Percentiles rank a stretch among this genome's conserved stretches.
Evolutionary conservation across 2,329 filamentous ascomycete genomes (phyloP).

Genomic region (Diaporthe sp.): DNA sequence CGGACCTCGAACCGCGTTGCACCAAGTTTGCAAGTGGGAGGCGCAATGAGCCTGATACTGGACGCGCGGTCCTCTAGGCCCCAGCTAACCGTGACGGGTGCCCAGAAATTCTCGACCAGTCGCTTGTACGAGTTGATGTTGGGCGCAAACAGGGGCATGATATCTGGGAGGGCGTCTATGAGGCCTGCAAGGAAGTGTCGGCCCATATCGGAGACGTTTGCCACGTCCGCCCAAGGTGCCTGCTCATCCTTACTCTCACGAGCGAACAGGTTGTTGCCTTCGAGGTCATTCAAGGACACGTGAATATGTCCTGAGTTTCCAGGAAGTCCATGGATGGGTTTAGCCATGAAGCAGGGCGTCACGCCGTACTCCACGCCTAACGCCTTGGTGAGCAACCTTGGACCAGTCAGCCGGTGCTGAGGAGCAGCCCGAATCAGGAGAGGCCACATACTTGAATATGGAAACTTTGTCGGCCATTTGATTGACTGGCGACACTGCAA

Average conservation of each 20-base stretch:
- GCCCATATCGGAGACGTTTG: background rate
- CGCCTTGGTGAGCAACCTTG: background rate
- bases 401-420: background rate
- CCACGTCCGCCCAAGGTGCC: background rate
- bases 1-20: background rate
- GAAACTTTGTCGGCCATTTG: background rate
- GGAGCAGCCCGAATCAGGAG: background rate
- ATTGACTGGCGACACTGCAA: background rate
- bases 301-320: background rate
- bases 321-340: background rate
- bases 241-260: background rate
- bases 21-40: background rate
- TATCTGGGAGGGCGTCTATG: background rate
- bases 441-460: background rate
- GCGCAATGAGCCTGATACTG: background rate
- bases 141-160: background rate
- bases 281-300: background rate
- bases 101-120: background rate
- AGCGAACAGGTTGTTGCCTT: background rate
- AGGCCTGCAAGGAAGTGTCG: background rate
- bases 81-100: background rate
- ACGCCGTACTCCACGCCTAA: background rate
- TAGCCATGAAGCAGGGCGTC: background rate
- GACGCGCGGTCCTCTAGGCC: background rate
- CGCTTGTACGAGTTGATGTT: background rate